A percentile compares a stretch with the other conserved stretches of the same genome.
phyloP scores from a whole-genome alignment of 2,329 filamentous ascomycete genomes.

The Fusarium nanum region DNA sequence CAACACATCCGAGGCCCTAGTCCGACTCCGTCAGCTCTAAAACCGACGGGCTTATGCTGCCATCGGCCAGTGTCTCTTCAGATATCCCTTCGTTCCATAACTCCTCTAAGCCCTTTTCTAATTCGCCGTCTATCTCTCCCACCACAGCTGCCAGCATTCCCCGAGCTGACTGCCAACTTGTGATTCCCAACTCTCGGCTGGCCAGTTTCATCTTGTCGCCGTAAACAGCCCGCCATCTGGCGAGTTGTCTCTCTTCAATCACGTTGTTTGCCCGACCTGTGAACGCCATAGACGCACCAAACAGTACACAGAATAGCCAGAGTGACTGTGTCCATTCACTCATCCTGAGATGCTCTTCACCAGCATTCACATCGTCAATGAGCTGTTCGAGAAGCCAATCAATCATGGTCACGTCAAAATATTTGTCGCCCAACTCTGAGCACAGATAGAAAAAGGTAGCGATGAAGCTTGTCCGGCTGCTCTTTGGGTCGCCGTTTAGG shows the following conservation, averaged over 20 bases:
- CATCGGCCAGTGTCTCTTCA: conserved; percentile 28
- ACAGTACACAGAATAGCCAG: conserved; percentile 61
- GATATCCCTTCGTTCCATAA: conserved; percentile 56
- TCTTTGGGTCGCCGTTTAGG: conserved; percentile 51
- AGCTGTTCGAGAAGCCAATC: conserved; percentile 61
- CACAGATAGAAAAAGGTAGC: conserved; percentile 61
- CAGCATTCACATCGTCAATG: conserved; percentile 57
- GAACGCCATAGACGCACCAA: conserved; percentile 57
- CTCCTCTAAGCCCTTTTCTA: conserved; percentile 54
- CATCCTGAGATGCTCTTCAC: conserved; percentile 54
- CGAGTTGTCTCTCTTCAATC: conserved; percentile 54
- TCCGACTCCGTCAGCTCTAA: conserved; percentile 45
- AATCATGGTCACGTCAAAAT: conserved; percentile 57
- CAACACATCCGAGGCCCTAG: conserved; percentile 26
- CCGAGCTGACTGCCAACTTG: conserved; percentile 55
- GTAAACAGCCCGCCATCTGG: conserved; percentile 53
- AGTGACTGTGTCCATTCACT: conserved; percentile 57
- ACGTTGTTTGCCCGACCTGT: conserved; percentile 52
- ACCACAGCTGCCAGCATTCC: conserved; percentile 53
- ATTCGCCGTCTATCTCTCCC: conserved; percentile 55
- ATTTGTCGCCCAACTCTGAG: conserved; percentile 56
- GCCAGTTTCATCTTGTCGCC: conserved; percentile 56
- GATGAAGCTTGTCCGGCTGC: conserved; percentile 59
- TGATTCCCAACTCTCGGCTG: conserved; percentile 53
- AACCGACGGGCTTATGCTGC: conserved; percentile 39